phyloP scores from a whole-genome alignment of 192 early-diverging fungal species.

The Allomyces arbusculus region DNA sequence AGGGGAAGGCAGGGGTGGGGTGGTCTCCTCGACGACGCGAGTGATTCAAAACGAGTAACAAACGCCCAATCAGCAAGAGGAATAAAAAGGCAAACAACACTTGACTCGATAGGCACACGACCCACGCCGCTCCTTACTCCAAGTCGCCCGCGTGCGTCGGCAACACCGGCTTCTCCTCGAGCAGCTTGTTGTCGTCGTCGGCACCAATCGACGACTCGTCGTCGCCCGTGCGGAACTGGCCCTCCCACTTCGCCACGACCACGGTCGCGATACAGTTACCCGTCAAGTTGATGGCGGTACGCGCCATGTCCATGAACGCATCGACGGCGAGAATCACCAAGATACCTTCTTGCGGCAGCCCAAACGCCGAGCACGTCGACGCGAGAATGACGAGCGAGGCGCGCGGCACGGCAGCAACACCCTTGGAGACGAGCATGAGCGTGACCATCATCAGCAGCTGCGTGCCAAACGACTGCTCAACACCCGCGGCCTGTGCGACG shows the following conservation, averaged over 20 bases:
- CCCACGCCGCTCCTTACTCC: no score
- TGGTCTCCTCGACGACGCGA: no score
- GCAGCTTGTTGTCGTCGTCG: no score
- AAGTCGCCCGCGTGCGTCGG: no score
- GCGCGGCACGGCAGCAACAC: slow-evolving; percentile 37
- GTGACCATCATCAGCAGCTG: slow-evolving; percentile 46
- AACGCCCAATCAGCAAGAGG: no score
- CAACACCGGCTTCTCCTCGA: no score
- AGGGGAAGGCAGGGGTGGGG: no score
- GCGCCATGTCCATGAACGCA: slow-evolving; percentile 56
- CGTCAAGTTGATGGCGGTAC: slow-evolving; percentile 45
- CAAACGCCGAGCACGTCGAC: slow-evolving; percentile 25
- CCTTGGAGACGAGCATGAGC: slow-evolving; percentile 45
- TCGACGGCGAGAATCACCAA: slow-evolving; percentile 48
- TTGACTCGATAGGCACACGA: no score
- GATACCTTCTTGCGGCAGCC: slow-evolving; percentile 34
- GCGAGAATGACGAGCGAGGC: slow-evolving; percentile 38
- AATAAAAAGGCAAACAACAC: no score
- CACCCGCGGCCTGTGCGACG: slow-evolving; percentile 38
- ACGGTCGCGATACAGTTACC: slow-evolving; percentile 49
- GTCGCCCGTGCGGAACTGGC: slow-evolving; percentile 31
- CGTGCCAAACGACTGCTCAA: slow-evolving; percentile 23
- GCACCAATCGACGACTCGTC: no score
- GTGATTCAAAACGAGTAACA: no score
- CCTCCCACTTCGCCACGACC: slow-evolving; percentile 45